These are phyloP conservation scores for Eimeria mitis DNA, from an alignment of 169 alveolate species.

Conservation along the genomic window DNA sequence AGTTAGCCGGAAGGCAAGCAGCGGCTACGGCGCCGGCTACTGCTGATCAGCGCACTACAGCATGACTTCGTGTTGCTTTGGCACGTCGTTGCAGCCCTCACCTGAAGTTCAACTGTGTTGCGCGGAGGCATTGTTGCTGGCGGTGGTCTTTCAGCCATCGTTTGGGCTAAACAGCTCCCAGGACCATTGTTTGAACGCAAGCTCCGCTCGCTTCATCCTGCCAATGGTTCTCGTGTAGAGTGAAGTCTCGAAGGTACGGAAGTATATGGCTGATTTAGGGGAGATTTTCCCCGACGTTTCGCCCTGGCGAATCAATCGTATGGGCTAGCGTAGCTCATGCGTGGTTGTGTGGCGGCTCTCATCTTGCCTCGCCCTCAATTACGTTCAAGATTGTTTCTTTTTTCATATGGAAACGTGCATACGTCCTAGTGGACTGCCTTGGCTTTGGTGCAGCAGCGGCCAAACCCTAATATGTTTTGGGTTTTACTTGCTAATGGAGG, in stretches of 20 bases:
- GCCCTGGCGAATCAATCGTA: not conserved
- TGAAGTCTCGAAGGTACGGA: not conserved
- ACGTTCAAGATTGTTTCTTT: not conserved
- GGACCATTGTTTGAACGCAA: not conserved
- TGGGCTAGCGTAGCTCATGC: not conserved
- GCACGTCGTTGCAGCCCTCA: not conserved
- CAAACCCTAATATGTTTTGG: not conserved
- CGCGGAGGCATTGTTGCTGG: not conserved
- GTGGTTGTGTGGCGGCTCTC: not conserved
- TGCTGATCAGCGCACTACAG: slow-evolving; percentile 24
- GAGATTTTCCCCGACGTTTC: not conserved
- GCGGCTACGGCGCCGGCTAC: slow-evolving; percentile 45
- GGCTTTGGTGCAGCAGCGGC: not conserved
- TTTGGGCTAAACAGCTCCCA: not conserved
- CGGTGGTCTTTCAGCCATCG: not conserved
- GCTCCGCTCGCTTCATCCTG: not conserved
- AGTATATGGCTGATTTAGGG: not conserved
- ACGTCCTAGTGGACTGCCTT: not conserved
- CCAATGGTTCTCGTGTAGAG: not conserved
- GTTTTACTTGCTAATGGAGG: not conserved
- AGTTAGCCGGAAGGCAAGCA: slow-evolving; percentile 50
- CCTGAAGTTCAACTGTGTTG: not conserved
- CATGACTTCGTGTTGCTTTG: not conserved
- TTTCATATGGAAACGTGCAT: not conserved
- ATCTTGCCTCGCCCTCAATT: not conserved